A percentile compares a stretch with the other conserved stretches of the same genome.
Evolutionary conservation across 306 rosid species (phyloP).

Genomic region (Lathyrus sativus): DNA sequence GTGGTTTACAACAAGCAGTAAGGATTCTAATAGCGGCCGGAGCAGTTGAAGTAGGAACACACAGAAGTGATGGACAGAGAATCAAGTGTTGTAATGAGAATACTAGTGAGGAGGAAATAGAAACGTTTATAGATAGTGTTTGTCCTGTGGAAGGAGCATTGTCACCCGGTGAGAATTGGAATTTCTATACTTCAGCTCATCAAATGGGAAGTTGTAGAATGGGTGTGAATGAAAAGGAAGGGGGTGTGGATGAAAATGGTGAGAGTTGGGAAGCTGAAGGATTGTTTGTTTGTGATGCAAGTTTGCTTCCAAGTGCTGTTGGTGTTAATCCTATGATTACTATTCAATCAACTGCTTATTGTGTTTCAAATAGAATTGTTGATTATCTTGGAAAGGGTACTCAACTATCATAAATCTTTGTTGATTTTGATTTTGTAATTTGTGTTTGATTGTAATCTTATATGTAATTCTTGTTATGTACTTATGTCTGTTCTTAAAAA

Average conservation of each 20-base stretch:
- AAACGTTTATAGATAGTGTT: slow-evolving; percentile 42
- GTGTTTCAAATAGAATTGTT: slow-evolving; percentile 36
- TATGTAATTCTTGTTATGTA: too few relatives aligned
- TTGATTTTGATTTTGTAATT: not conserved
- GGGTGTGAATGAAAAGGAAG: slow-evolving; percentile 64
- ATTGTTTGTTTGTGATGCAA: slow-evolving; percentile 69
- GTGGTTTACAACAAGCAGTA: slow-evolving; percentile 39
- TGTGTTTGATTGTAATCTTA: too few relatives aligned
- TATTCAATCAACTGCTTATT: slow-evolving; percentile 69
- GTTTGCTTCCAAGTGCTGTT: slow-evolving; percentile 74
- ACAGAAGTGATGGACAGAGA: slow-evolving; percentile 51
- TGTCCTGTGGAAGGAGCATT: slow-evolving; percentile 48
- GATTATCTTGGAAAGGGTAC: slow-evolving; percentile 20
- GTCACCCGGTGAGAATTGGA: slow-evolving; percentile 55
- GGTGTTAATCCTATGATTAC: slow-evolving; percentile 94
- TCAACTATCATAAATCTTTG: not conserved
- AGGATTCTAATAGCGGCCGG: slow-evolving; percentile 44
- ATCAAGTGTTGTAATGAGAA: slow-evolving; percentile 30
- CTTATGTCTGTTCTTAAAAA: too few relatives aligned
- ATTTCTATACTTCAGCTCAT: slow-evolving; percentile 58
- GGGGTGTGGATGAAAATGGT: slow-evolving; percentile 71
- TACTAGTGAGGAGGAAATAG: slow-evolving; percentile 20
- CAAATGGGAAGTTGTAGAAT: slow-evolving; percentile 89
- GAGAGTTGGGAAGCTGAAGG: slow-evolving; percentile 84
- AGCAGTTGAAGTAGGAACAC: slow-evolving; percentile 49